phyloP scores from a whole-genome alignment of 2,329 filamentous ascomycete genomes.

The Metarhizium rileyi region DNA sequence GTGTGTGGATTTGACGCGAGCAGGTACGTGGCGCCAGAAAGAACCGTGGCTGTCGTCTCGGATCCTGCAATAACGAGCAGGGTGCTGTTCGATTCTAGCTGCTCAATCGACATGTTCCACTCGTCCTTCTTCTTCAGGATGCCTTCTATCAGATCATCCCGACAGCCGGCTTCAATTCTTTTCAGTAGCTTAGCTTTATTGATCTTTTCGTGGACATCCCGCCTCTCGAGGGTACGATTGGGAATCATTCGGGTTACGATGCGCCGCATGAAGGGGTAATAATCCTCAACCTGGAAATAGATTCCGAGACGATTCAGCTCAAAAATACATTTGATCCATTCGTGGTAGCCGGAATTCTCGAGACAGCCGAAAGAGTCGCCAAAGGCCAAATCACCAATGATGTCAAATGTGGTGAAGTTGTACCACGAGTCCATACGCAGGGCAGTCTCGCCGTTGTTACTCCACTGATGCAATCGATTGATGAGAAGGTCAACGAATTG shows the following conservation, averaged over 20 bases:
- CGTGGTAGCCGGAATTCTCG: slow-evolving; percentile 14
- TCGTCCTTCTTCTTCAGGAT: neutral
- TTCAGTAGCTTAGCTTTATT: slow-evolving; percentile 1
- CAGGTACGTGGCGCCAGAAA: slow-evolving; percentile 18
- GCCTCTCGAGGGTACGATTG: neutral
- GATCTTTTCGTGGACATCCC: neutral
- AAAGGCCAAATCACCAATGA: slow-evolving; percentile 19
- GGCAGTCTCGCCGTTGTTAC: slow-evolving; percentile 2
- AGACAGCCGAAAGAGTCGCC: slow-evolving; percentile 18
- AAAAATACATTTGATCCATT: slow-evolving; percentile 13
- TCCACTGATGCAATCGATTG: slow-evolving; percentile 22
- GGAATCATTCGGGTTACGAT: neutral
- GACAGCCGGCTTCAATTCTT: neutral
- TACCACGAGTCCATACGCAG: slow-evolving; percentile 16
- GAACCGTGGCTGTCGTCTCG: slow-evolving; percentile 24
- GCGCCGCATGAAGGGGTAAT: slow-evolving; percentile 1
- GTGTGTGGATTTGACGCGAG: slow-evolving; percentile 15
- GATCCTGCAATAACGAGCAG: slow-evolving; percentile 21
- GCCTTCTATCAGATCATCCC: slow-evolving; percentile 2
- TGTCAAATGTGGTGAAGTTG: slow-evolving; percentile 19
- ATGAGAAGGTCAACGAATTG: slow-evolving; percentile 30
- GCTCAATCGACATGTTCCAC: neutral
- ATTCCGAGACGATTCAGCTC: neutral
- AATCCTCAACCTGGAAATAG: slow-evolving; percentile 1
- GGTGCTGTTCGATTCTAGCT: slow-evolving; percentile 1